Evolutionary conservation across 805 yeast species (phyloP), one percentile per base, ranked within the genome.

Genomic region (Hanseniaspora singularis): DNA sequence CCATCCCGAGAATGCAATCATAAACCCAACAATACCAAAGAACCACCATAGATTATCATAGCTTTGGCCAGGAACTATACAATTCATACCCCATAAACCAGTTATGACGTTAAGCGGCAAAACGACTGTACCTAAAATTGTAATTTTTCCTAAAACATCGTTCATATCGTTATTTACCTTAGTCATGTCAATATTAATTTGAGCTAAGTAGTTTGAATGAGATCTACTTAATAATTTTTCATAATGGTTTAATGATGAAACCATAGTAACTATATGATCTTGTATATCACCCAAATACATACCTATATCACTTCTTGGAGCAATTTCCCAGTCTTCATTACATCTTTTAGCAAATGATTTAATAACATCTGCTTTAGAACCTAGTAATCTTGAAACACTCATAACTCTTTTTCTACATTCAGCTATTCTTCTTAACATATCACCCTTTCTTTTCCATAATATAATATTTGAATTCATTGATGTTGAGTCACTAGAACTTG

Each of bases 51-150:
- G 61, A 6, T 76, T 71, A n/a, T 71, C 73, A 7, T 65, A 63
- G 23, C 70, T 73, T 60, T 89, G 97, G 0, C 98, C 98, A 0
- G 98, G 98, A 30, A 92, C 98, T 10, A 85, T 57, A 53, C 92
- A 94, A 65, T 92, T 92, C 98, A 92, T 92, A 49, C 98, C 98
- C 97, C 97, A 92, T 39, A 92, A 66, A 18, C 98, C 98, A 0
- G 98, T 92, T 19, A 92, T 81, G 47, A 92, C 85, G 59, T 92
- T 92, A 74, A 92, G 76, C 3, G 98, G 98, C 50, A 92, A 67
- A 18, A 92, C 96, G 48, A 92, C 85, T 0, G 97, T 86, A 72
- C 97, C 98, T 52, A 89, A 65, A 34, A 88, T 80, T 3, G 97
- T 85, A 48, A 89, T 85, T 60, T 88, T 86, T 10, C 96, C 95